Conservation (phyloP, 352 stramenopile species). For the Phytophthora multivora region DNA sequence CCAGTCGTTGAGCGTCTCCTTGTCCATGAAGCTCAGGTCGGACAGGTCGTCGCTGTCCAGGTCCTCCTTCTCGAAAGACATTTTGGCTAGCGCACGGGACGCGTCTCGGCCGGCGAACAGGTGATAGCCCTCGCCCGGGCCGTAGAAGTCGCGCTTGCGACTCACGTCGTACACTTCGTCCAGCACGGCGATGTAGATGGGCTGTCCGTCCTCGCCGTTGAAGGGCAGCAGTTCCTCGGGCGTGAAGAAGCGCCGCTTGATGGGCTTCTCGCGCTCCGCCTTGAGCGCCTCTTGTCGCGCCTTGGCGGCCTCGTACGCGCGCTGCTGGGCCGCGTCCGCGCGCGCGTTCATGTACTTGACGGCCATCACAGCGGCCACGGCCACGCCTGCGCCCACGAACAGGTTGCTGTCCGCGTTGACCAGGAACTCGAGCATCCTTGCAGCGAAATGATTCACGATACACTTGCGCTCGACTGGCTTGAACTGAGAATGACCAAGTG, state of each 20-base stretch:
- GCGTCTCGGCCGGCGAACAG: conserved; percentile 95
- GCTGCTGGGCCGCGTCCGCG: conserved; percentile 63
- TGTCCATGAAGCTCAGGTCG: conserved; percentile 84
- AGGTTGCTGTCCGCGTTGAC: conserved; percentile 53
- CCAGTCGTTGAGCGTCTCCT: conserved; percentile 92
- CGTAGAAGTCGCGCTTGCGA: conserved; percentile 95
- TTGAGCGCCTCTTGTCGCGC: conserved; percentile 71
- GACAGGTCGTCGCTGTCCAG: conserved; percentile 85
- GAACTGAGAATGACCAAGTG: conserved; percentile 20
- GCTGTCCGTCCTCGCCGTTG: conserved; percentile 90
- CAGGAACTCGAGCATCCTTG: conserved; percentile 58
- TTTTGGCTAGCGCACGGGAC: conserved; percentile 94
- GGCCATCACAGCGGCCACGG: conserved; percentile 52
- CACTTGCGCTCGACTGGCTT: conserved; percentile 20
- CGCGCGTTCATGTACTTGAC: conserved; percentile 71
- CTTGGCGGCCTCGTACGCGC: conserved; percentile 64
- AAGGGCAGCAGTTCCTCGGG: conserved; percentile 90
- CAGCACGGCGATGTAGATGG: conserved; percentile 96
- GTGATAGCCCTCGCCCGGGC: conserved; percentile 95
- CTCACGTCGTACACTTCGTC: conserved; percentile 97
- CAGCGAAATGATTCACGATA: background rate
- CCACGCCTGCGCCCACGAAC: conserved; percentile 59
- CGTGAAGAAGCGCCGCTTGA: conserved; percentile 92
- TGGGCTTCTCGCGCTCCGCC: conserved; percentile 61
- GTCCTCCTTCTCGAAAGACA: conserved; percentile 95